Percentiles rank a stretch among this genome's conserved stretches.
phyloP scores from a whole-genome alignment of 352 stramenopile genomes.

The Phytophthora ramorum region DNA sequence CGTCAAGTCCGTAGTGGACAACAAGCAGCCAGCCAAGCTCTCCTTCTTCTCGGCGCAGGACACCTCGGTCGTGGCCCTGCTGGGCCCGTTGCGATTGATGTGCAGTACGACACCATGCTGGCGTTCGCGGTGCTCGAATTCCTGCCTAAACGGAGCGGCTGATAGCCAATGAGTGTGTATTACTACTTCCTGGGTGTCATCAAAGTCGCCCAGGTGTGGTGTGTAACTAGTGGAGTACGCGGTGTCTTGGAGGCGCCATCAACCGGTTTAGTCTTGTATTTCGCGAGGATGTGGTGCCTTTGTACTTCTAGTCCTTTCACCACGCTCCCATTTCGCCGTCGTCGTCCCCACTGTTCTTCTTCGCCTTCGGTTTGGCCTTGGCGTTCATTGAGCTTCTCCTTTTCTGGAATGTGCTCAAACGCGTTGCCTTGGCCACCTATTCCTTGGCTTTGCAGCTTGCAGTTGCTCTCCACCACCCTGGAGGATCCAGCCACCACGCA shows the following conservation, averaged over 20 bases:
- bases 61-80: slow-evolving; percentile 83
- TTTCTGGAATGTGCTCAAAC: slow-evolving; percentile 34
- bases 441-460: slow-evolving; percentile 27
- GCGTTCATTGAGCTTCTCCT: slow-evolving; percentile 20
- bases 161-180: slow-evolving; percentile 5
- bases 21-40: slow-evolving; percentile 51
- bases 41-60: slow-evolving; percentile 88
- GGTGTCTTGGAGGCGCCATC: slow-evolving; percentile 29
- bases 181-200: slow-evolving; percentile 30
- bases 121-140: slow-evolving; percentile 73
- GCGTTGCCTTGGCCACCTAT: slow-evolving; percentile 23
- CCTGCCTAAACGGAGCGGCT: slow-evolving; percentile 24
- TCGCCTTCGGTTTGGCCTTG: slow-evolving; percentile 11
- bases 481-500: slow-evolving; percentile 73
- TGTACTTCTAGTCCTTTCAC: slow-evolving; percentile 80
- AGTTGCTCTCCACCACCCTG: slow-evolving; percentile 64
- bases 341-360: slow-evolving; percentile 7
- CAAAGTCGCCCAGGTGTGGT: slow-evolving; percentile 51
- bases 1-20: slow-evolving; percentile 53
- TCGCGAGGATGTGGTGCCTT: slow-evolving; percentile 57
- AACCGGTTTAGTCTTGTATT: slow-evolving; percentile 17
- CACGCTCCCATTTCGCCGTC: slow-evolving; percentile 45
- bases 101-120: slow-evolving; percentile 77
- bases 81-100: slow-evolving; percentile 71
- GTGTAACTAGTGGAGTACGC: slow-evolving; percentile 43